These are phyloP conservation scores for Isoetes taiwanensis DNA, from an alignment of 75 land plant species.

Conservation along the genomic window DNA sequence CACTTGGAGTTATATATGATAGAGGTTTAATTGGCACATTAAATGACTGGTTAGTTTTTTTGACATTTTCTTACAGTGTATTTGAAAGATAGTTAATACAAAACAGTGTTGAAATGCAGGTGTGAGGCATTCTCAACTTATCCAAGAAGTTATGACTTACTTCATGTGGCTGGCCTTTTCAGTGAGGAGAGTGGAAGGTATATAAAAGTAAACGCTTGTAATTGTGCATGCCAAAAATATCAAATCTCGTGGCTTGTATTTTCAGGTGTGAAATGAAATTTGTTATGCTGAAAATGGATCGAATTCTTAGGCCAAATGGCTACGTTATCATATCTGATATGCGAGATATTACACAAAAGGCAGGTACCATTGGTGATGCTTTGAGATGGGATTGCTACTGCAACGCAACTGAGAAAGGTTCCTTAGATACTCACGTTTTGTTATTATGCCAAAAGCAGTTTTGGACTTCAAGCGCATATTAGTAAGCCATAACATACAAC, in stretches of 20 bases:
- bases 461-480: no score
- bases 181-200: constrained; percentile 73
- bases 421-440: constrained; percentile 12
- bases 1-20: constrained; percentile 66
- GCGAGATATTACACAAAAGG: constrained; percentile 21
- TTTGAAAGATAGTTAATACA: neutral
- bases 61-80: neutral
- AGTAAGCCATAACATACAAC: no score
- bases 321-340: constrained; percentile 24
- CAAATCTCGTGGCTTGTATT: neutral
- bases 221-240: no score
- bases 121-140: constrained; percentile 97
- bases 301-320: constrained; percentile 32
- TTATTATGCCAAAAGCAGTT: constrained; percentile 27
- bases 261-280: constrained; percentile 45
- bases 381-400: constrained; percentile 37
- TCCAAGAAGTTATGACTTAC: constrained; percentile 86
- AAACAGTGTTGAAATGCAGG: constrained; percentile 29
- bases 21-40: constrained; percentile 74
- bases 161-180: constrained; percentile 75
- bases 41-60: constrained; percentile 58
- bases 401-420: constrained; percentile 23
- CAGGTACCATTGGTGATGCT: constrained; percentile 15
- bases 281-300: constrained; percentile 48
- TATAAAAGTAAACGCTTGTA: no score